These are phyloP conservation scores for Lepidopterella palustris DNA, from an alignment of 495 filamentous ascomycete genomes.

Conservation along the genomic window DNA sequence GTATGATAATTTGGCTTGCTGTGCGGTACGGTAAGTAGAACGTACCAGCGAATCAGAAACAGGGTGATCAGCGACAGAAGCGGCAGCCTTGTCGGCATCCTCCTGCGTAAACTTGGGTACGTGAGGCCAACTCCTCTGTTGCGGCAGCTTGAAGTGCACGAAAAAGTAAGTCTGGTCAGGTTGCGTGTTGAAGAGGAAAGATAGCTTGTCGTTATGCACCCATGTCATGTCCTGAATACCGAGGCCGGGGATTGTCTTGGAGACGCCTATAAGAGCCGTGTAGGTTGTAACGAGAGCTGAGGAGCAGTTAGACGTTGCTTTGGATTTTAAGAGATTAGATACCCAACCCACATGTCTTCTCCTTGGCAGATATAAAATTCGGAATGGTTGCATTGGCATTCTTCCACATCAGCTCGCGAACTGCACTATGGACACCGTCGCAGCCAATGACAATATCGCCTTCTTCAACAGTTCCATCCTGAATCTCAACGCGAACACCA, in stretches of 20 bases:
- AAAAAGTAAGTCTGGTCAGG: background rate
- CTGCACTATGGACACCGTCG: conserved; percentile 4
- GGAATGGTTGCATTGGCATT: background rate
- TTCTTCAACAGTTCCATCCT: background rate
- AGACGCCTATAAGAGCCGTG: background rate
- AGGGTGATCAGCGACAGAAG: too few relatives aligned
- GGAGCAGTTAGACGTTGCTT: background rate
- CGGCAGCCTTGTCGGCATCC: too few relatives aligned
- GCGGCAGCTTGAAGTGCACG: background rate
- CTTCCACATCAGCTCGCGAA: conserved; percentile 1
- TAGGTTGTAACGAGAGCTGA: background rate
- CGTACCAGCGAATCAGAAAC: too few relatives aligned
- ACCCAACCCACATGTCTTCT: background rate
- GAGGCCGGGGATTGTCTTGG: background rate
- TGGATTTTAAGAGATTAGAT: background rate
- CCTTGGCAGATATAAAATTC: background rate
- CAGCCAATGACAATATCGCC: conserved; percentile 2
- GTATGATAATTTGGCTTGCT: too few relatives aligned
- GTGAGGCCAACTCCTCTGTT: background rate
- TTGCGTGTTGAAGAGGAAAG: background rate
- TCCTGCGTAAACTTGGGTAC: background rate
- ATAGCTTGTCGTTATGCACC: background rate
- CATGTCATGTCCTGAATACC: background rate
- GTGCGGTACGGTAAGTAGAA: too few relatives aligned
- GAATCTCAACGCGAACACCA: background rate